Base-by-base conservation (phyloP, 169 alveolate species). In the Plasmodium vinckei region DNA sequence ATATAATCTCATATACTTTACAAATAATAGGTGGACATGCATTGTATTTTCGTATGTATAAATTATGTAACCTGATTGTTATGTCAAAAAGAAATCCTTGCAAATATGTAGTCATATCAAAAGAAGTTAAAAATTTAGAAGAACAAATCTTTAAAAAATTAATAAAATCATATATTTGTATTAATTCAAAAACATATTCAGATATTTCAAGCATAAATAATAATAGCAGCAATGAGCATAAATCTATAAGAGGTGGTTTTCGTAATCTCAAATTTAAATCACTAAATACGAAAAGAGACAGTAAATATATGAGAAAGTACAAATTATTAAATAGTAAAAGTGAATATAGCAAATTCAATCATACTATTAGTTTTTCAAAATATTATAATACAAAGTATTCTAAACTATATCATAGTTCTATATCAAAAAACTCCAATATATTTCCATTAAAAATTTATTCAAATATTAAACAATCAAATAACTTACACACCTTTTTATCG, bases 11-110 rank as follows among this genome's bases (percentile, higher is more conserved):
- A 6, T 92, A 75, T 63, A 60, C 72, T 47, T 73, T 92, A 56
- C 93, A 92, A 87, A 51, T 92, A 21, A 53, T 87, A 19, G 87
- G 87, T 13, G 94, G 94, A 7, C 47, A 79, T 25, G 73, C 79
- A 12, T 56, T 84, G 10, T 92, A 92, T 82, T 87, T 87, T 59
- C 73, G 92, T 19, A 64, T 87, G 72, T 92, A 92, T 70, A 87
- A 92, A 56, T 87, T 92, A 42, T 91, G 94, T 39, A 46, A 60
- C 23, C 73, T 92, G 9, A 69, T 92, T 23, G 92, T 88, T 15
- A 64, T 88, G 54, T 92, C 91, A 42, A 92, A 92, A 47, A 68
- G 60, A 39, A 77, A 92, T 56, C 94, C 92, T 9, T 87, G 91
- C 39, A 64, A 73, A 60, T 72, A 92, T 63, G 73, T 92, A 1